Base-by-base conservation (phyloP, 768 basidiomycete genomes). In the Lactarius sanguifluus region DNA sequence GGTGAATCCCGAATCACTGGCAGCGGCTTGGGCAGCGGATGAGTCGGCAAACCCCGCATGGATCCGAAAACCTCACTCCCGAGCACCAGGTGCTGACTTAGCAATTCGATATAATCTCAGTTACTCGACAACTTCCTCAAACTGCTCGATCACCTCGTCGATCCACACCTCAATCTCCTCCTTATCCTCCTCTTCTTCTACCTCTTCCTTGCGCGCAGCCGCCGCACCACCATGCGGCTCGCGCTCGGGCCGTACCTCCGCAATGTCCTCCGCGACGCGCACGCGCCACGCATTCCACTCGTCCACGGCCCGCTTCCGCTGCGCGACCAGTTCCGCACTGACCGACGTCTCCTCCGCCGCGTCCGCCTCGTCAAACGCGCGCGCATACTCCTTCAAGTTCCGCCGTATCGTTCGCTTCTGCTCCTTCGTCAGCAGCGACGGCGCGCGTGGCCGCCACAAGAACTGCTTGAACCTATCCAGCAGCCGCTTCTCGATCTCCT, bases 251-350 rank as follows among this genome's bases (percentile, higher is more conserved):
- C 78, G 80, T 67, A 85, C 85, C 61, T 87, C 87, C 41, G 81
- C 83, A 63, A 89, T 64, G 71, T 91, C 86, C 69, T 83, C 84
- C 75, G 83, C 86, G 71, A 89, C 87, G 69, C 86, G 83, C 28
- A 81, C 72, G 60, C 96, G 86, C 97, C 97, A 98, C 52, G 96
- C 93, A 78, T 99, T 97, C 97, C 97, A 99, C 79, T 99, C 97
- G 73, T 97, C 93, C 71, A 98, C 90, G 61, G 98, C 83, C 57
- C 97, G 85, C 76, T 92, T 92, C 67, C 97, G 85, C 69, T 88
- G 87, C 20, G 94, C 93, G 71, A 96, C 84, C 30, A 97, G 85
- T 78, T 98, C 97, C 5, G 95, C 94, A 70, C 90, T 95, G 71
- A 96, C 92, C 72, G 90, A 92, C 76, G 89, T 94, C 79, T 96